Percentiles rank a stretch among this genome's conserved stretches.
These are phyloP conservation scores for Lecanicillium sp. DNA, from an alignment of 2,329 filamentous ascomycete species.

Conservation along the genomic window DNA sequence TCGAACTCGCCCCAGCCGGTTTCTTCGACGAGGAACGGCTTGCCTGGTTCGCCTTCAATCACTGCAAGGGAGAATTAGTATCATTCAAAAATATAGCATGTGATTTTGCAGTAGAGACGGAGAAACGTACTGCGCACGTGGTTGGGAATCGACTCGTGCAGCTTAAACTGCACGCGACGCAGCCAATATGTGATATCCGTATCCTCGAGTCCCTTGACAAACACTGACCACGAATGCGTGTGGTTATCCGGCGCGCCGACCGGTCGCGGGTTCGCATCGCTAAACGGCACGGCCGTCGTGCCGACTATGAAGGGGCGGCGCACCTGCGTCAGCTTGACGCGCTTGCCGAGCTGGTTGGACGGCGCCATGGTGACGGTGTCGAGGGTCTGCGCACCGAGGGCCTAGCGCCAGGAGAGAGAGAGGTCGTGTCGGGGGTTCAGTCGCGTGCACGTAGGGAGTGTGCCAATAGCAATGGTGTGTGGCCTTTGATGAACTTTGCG, in stretches of 20 bases:
- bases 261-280: constrained; percentile 73
- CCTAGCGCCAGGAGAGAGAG: too few species aligned
- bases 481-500: too few species aligned
- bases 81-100: too few species aligned
- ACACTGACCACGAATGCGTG: constrained; percentile 94
- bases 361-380: constrained; percentile 44
- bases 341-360: constrained; percentile 50
- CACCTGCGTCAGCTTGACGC: constrained; percentile 58
- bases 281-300: constrained; percentile 72
- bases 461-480: too few species aligned
- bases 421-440: constrained; percentile 2
- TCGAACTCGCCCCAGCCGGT: constrained; percentile 98
- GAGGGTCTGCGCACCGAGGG: background rate
- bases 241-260: constrained; percentile 76
- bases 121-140: constrained; percentile 62
- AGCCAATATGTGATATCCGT: constrained; percentile 93
- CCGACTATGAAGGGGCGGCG: constrained; percentile 65
- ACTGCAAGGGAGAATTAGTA: constrained; percentile 30
- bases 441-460: too few species aligned
- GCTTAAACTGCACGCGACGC: constrained; percentile 94
- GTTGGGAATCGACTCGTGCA: constrained; percentile 94
- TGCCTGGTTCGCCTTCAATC: constrained; percentile 62
- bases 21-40: constrained; percentile 76
- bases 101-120: too few species aligned
- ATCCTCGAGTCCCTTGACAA: constrained; percentile 82